Evolutionary conservation across 169 alveolate species (phyloP).

Genomic region (Plasmodium gaboni): DNA sequence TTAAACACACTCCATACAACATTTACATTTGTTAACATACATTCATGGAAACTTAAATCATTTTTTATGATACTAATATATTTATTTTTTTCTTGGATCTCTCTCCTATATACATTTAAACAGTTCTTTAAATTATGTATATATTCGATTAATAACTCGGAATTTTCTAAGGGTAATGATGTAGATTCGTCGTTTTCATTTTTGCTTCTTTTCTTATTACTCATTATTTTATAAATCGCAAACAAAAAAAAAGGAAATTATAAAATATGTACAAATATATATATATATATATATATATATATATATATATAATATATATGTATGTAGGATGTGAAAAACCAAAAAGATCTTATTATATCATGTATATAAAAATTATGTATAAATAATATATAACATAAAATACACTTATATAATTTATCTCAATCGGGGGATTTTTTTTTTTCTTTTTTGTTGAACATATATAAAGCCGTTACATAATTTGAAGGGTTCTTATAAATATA

Average conservation of each 20-base stretch:
- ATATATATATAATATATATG: neutral
- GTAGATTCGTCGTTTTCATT: constrained; percentile 30
- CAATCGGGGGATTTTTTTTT: too few relatives aligned
- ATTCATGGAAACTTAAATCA: constrained; percentile 25
- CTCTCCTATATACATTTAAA: constrained; percentile 52
- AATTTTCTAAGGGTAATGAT: constrained; percentile 65
- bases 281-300: neutral
- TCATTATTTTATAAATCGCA: constrained; percentile 24
- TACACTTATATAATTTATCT: too few relatives aligned
- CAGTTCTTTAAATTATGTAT: constrained; percentile 38
- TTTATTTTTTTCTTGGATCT: constrained; percentile 55
- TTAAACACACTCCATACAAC: constrained; percentile 62
- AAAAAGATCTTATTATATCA: too few relatives aligned
- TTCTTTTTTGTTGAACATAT: too few relatives aligned
- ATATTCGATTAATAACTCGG: constrained; percentile 54
- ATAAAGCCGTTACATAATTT: too few relatives aligned
- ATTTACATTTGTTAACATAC: constrained; percentile 31
- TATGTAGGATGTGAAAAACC: too few relatives aligned
- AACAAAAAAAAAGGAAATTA: neutral
- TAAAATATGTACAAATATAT: neutral
- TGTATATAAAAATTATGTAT: too few relatives aligned
- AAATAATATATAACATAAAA: too few relatives aligned
- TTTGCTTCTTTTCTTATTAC: constrained; percentile 46
- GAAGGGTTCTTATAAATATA: too few relatives aligned
- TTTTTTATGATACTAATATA: constrained; percentile 17